These are phyloP conservation scores for Sugiyamaella xylanicola DNA, from an alignment of 1,139 yeast species.

Conservation along the genomic window DNA sequence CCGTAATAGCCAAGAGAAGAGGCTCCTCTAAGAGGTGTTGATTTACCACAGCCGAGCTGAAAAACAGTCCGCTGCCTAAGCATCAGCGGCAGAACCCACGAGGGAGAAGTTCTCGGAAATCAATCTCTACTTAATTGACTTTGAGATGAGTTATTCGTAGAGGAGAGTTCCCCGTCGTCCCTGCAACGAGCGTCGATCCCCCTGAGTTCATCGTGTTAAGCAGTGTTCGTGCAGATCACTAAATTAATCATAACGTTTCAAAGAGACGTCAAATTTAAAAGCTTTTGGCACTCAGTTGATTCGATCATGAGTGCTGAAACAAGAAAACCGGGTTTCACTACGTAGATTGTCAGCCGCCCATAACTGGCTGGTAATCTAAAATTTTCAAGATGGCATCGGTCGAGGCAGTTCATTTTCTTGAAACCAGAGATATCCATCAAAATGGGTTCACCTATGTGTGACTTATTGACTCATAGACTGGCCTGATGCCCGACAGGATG, in stretches of 20 bases:
- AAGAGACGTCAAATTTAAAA: too few species aligned
- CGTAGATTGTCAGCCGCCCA: too few species aligned
- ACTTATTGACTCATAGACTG: slow-evolving; percentile 54
- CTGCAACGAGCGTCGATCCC: slow-evolving; percentile 8
- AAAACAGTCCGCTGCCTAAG: slow-evolving; percentile 6
- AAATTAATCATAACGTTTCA: neutral
- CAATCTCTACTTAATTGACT: neutral
- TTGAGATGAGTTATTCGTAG: neutral
- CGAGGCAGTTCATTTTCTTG: too few species aligned
- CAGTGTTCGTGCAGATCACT: neutral
- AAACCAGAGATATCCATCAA: slow-evolving; percentile 59
- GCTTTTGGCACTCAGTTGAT: too few species aligned
- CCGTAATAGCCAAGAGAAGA: slow-evolving; percentile 73
- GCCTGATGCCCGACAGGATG: slow-evolving; percentile 94
- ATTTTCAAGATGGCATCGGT: too few species aligned
- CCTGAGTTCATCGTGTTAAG: slow-evolving; percentile 7
- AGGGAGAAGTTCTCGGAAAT: slow-evolving; percentile 22
- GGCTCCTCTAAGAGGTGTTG: slow-evolving; percentile 58
- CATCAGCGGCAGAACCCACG: neutral
- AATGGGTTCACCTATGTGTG: slow-evolving; percentile 43
- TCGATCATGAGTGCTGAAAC: too few species aligned
- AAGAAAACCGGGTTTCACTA: too few species aligned
- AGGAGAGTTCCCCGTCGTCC: neutral
- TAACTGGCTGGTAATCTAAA: too few species aligned
- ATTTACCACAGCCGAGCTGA: slow-evolving; percentile 45